These are phyloP conservation scores for Ogataea hybrid DNA, from an alignment of 1,139 yeast species.

Conservation along the genomic window DNA sequence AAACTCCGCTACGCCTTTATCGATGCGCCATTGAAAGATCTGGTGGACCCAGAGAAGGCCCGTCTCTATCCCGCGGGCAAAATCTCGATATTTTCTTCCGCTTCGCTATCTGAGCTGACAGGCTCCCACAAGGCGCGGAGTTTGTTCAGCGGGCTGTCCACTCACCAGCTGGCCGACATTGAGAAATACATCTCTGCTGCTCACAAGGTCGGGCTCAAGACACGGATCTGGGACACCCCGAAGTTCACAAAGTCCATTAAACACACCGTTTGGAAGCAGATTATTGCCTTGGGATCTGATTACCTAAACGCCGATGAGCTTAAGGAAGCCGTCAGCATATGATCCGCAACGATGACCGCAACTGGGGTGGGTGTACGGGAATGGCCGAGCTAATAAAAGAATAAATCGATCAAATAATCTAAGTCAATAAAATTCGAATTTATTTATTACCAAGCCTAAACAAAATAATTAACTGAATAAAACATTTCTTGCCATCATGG, in stretches of 20 bases:
- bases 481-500: background rate
- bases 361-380: background rate
- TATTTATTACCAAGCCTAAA: too few species aligned
- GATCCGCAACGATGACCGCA: background rate
- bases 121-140: conserved; percentile 15
- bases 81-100: conserved; percentile 28
- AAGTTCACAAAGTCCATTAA: conserved; percentile 41
- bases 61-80: conserved; percentile 16
- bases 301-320: conserved; percentile 47
- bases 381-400: background rate
- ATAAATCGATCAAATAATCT: background rate
- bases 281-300: conserved; percentile 38
- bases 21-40: conserved; percentile 34
- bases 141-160: conserved; percentile 27
- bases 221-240: conserved; percentile 54
- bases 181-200: conserved; percentile 32
- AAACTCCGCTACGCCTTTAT: conserved; percentile 34
- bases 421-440: too few species aligned
- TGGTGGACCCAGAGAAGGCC: conserved; percentile 16
- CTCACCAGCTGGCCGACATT: conserved; percentile 31
- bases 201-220: conserved; percentile 37
- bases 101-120: conserved; percentile 24
- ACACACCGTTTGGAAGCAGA: conserved; percentile 40
- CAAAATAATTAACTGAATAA: too few species aligned
- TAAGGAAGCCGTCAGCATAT: conserved; percentile 17